These are phyloP conservation scores for Chrysochromulina tobinii DNA, from an alignment of 78 protist species.

Conservation along the genomic window DNA sequence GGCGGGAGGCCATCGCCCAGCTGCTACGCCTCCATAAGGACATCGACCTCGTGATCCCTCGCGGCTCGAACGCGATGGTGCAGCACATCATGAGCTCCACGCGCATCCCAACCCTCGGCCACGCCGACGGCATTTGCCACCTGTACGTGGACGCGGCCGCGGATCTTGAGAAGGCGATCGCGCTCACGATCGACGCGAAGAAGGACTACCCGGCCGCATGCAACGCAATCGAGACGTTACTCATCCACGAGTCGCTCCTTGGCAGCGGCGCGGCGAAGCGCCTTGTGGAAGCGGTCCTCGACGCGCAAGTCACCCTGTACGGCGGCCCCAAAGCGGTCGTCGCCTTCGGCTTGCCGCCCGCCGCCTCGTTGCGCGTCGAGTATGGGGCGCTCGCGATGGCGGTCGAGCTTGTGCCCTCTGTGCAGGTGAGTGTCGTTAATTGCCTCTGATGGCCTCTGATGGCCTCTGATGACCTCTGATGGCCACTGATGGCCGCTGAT, in stretches of 20 bases:
- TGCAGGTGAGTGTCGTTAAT: constrained; percentile 56
- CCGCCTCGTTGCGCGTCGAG: not conserved
- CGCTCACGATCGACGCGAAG: constrained; percentile 69
- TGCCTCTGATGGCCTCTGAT: no score
- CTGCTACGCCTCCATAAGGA: constrained; percentile 14
- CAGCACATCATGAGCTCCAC: constrained; percentile 50
- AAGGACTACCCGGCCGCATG: constrained; percentile 84
- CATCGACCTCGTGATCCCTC: constrained; percentile 86
- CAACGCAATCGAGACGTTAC: constrained; percentile 82
- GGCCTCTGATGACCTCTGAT: no score
- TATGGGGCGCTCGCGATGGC: not conserved
- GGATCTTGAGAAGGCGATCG: constrained; percentile 9
- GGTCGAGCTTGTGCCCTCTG: constrained; percentile 53
- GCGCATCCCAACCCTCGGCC: constrained; percentile 85
- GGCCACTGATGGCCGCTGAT: no score
- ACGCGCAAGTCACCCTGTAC: not conserved
- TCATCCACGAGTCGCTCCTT: constrained; percentile 14
- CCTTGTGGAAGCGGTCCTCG: not conserved
- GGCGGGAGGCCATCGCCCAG: not conserved
- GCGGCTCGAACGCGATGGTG: constrained; percentile 76
- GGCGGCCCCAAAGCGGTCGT: not conserved
- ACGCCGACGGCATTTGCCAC: constrained; percentile 75
- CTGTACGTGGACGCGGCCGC: constrained; percentile 42
- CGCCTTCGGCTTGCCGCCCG: not conserved
- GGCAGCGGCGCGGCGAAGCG: not conserved